Percentiles rank a stretch among this genome's conserved stretches.
Conservation (phyloP, 805 yeast species). For the Starmerella bombicola region DNA sequence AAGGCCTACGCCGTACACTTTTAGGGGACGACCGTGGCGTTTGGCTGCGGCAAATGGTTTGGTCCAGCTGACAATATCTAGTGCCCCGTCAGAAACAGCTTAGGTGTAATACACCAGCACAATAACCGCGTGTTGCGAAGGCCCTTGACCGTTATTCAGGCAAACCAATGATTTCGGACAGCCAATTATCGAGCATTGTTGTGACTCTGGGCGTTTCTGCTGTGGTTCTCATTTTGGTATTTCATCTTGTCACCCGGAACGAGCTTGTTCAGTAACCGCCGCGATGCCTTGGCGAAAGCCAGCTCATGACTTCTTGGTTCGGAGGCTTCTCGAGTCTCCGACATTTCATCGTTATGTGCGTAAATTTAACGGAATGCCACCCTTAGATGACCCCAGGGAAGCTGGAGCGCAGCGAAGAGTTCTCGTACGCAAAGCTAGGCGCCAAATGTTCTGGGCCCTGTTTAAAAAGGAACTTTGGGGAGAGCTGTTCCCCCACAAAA, state of each 20-base stretch:
- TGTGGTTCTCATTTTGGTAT: conserved; percentile 56
- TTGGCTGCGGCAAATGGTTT: too few relatives aligned
- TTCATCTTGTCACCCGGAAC: conserved; percentile 53
- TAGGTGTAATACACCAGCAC: too few relatives aligned
- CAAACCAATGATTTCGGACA: conserved; percentile 65
- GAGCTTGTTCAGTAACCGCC: conserved; percentile 1
- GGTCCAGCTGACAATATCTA: too few relatives aligned
- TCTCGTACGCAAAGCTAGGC: conserved; percentile 10
- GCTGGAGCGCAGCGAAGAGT: conserved; percentile 8
- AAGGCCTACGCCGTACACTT: too few relatives aligned
- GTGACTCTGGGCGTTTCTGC: conserved; percentile 61
- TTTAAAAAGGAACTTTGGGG: conserved; percentile 22
- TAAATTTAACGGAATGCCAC: conserved; percentile 20
- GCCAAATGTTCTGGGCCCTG: conserved; percentile 18
- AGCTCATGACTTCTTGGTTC: conserved; percentile 21
- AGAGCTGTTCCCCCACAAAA: conserved; percentile 18
- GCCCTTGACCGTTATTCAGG: too few relatives aligned
- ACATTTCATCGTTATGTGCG: conserved; percentile 23
- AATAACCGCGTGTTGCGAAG: too few relatives aligned
- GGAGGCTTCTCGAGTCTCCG: conserved; percentile 21
- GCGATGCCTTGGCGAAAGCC: conserved; percentile 19
- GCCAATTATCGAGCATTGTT: conserved; percentile 61
- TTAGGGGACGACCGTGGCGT: too few relatives aligned
- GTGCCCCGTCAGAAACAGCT: too few relatives aligned
- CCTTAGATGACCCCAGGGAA: conserved; percentile 6